phyloP scores from a whole-genome alignment of 2,329 filamentous ascomycete genomes.

The Thielaviopsis punctulata region DNA sequence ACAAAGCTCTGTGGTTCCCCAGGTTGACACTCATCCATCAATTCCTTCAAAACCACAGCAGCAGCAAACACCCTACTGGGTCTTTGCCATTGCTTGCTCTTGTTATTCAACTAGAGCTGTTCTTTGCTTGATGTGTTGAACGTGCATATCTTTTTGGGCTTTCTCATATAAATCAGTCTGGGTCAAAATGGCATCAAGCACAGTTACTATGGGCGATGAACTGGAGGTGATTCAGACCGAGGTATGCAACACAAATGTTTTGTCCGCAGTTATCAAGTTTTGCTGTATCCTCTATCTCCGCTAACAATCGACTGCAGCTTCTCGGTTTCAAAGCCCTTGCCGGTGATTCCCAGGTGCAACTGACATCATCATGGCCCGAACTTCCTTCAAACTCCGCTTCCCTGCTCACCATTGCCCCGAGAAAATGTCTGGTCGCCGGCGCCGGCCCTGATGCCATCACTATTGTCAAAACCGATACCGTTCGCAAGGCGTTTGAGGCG shows the following conservation, averaged over 20 bases:
- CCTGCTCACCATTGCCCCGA: conserved; percentile 67
- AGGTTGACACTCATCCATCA: background rate
- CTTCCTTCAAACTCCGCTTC: conserved; percentile 63
- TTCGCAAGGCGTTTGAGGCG: conserved; percentile 56
- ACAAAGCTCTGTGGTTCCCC: background rate
- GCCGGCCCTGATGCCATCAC: conserved; percentile 67
- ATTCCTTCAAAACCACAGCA: background rate
- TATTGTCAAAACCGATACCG: conserved; percentile 57
- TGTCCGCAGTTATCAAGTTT: background rate
- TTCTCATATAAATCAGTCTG: background rate
- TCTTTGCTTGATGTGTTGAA: background rate
- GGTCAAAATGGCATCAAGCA: conserved; percentile 10
- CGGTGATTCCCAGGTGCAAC: conserved; percentile 65
- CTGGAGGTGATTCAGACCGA: conserved; percentile 69
- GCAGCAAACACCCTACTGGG: background rate
- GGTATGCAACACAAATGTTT: conserved; percentile 25
- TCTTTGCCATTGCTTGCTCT: background rate
- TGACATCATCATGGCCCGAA: conserved; percentile 63
- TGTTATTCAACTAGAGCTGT: background rate
- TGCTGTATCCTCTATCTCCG: conserved; percentile 6
- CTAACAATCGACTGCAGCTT: conserved; percentile 25
- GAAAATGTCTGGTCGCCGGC: conserved; percentile 67
- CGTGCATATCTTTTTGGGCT: background rate
- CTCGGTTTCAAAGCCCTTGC: conserved; percentile 69
- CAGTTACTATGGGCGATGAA: conserved; percentile 36